A percentile compares a stretch with the other conserved stretches of the same genome.
phyloP scores from a whole-genome alignment of 1,284 basidiomycete species.

The Puccinia hordei region DNA sequence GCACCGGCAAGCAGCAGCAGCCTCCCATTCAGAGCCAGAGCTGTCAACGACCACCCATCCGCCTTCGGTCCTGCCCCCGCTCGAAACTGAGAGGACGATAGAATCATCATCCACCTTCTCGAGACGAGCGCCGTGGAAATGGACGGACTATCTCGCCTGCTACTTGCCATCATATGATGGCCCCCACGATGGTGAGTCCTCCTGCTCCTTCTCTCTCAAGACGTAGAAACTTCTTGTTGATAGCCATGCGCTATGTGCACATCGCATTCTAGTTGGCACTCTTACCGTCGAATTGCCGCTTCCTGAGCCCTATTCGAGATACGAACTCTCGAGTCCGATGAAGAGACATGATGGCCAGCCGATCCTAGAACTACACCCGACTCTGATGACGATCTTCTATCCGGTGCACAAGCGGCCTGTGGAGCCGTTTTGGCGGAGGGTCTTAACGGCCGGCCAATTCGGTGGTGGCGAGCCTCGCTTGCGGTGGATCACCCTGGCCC shows the following conservation, averaged over 20 bases:
- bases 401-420: neutral
- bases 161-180: slow-evolving; percentile 38
- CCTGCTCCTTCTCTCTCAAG: neutral
- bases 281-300: slow-evolving; percentile 41
- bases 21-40: neutral
- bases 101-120: neutral
- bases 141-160: slow-evolving; percentile 18
- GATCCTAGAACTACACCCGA: slow-evolving; percentile 5
- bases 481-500: slow-evolving; percentile 39
- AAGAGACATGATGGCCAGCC: slow-evolving; percentile 1
- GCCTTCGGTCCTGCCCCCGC: slow-evolving; percentile 16
- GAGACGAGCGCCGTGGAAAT: slow-evolving; percentile 28
- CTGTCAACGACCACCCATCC: slow-evolving; percentile 14
- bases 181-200: slow-evolving; percentile 33
- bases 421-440: neutral
- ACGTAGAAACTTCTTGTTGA: neutral
- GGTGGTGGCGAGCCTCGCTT: neutral
- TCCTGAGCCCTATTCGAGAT: slow-evolving; percentile 33
- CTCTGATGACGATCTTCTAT: slow-evolving; percentile 36
- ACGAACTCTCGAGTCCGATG: neutral
- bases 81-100: neutral
- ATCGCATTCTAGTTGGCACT: slow-evolving; percentile 25
- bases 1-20: neutral
- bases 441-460: neutral
- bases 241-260: no score